Evolutionary conservation across 108 stramenopile species (phyloP), one percentile per base, ranked within the genome.

Genomic region (Cyclotella kingstonii): DNA sequence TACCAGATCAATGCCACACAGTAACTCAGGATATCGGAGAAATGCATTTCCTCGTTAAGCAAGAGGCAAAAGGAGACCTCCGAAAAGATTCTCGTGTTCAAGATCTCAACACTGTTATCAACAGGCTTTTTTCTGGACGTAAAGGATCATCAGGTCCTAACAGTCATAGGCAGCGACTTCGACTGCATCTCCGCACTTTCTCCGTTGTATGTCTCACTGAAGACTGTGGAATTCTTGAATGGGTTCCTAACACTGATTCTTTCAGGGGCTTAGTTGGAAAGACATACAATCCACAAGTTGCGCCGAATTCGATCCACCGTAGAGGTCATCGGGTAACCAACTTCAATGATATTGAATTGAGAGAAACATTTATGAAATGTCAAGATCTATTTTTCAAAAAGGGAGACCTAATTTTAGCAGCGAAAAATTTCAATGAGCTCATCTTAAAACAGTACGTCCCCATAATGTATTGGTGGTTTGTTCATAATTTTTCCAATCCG

Each of bases 71-170:
- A 57, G 99, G 99, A 8, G 99, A 99, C 62, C 82, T 99, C 27
- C 78, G 99, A 22, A 99, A 99, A 82, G 99, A 99, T 68, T 95
- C 97, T 26, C 85, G 98, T 41, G 91, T 99, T 33, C 98, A 98
- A 83, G 99, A 99, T 57, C 77, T 97, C 47, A 96, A 94, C 69
- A 95, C 87, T 53, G 93, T 96, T 27, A 92, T 98, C 44, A 99
- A 99, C 66, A 85, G 98, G 18, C 75, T 99, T 14, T 79, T 98
- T 74, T 58, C 79, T 8, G 52, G 69, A 4, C 76, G 91, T 17
- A 66, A 55, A 40, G 54, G 53, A 18, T 66, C 62, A 5, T 71
- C 70, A 30, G 73, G 76, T n/a, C 58, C 68, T n/a, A 50, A 74
- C 29, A 65, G 70, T 31, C 55, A 47, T 10, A 71, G 77, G 53